Evolutionary conservation across 2,329 filamentous ascomycete species (phyloP), one percentile per base, ranked within the genome.

Genomic region (Cytospora piceae): DNA sequence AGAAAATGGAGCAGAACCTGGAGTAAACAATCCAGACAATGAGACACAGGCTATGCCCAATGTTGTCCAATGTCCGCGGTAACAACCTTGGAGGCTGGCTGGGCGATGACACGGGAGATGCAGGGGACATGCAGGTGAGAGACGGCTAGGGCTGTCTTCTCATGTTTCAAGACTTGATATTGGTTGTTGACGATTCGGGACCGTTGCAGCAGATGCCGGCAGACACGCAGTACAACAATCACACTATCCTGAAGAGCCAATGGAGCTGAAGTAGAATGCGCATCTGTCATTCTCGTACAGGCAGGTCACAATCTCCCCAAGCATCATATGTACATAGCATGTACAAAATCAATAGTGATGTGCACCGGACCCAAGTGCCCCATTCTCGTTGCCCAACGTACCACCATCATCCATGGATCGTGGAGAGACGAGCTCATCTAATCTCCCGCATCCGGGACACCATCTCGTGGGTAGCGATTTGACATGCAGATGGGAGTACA

Each of bases 371-470:
- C 15, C 60, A 37, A 49, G 51, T 32, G 27, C 46, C 39, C 46
- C 53, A 54, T 22, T 63, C 60, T 57, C 29, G 52, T 37, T 31
- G 59, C n/a, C n/a, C 39, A 54, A 56, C 53, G 60, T 63, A 9
- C 42, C 42, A 57, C 56, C 53, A 63, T 53, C 61, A 17, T 39
- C 61, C 53, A 51, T 52, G 22, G 51, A 55, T 62, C 37, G 15
- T 32, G 39, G 46, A 22, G 15, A 57, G 31, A 57, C 52, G 42
- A 55, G 34, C 7, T 63, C 29, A 34, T 63, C 49, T 42, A 56
- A 56, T 57, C 56, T 63, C 60, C 60, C 60, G 39, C 60, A 63
- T 62, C 39, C n/a, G 27, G 53, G 53, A 17, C 53, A 22, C 46
- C 52, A 63, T 57, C 53, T 49, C 59, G n/a, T 46, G 20, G 42